These are phyloP conservation scores for Centaurea solstitialis DNA, from an alignment of 129 eudicot genomes.

Conservation along the genomic window DNA sequence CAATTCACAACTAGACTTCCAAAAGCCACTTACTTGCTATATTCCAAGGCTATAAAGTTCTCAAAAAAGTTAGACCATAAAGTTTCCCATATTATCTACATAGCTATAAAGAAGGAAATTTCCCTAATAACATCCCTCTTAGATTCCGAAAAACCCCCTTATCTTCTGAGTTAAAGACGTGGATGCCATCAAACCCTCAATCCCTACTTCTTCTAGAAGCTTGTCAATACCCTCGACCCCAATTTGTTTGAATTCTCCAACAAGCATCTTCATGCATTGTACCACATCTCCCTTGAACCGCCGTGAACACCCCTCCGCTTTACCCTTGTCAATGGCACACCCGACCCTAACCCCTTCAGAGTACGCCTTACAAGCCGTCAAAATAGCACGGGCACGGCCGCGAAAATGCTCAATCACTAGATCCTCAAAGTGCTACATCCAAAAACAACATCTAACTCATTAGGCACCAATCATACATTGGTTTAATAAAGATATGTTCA, in stretches of 20 bases:
- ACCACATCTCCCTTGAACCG: slow-evolving; percentile 43
- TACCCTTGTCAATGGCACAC: slow-evolving; percentile 49
- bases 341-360: slow-evolving; percentile 67
- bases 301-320: slow-evolving; percentile 42
- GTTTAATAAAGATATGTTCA: background rate
- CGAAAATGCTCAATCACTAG: slow-evolving; percentile 70
- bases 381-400: slow-evolving; percentile 49
- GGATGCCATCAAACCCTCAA: slow-evolving; percentile 48
- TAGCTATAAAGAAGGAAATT: background rate
- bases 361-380: slow-evolving; percentile 68
- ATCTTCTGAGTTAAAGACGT: slow-evolving; percentile 39
- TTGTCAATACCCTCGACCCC: slow-evolving; percentile 41
- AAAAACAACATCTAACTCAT: slow-evolving; percentile 30
- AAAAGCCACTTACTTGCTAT: background rate
- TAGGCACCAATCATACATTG: slow-evolving; percentile 20
- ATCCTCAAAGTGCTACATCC: slow-evolving; percentile 77
- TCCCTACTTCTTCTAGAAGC: background rate
- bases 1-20: background rate
- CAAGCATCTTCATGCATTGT: slow-evolving; percentile 41
- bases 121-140: background rate
- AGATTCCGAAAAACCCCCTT: slow-evolving; percentile 17
- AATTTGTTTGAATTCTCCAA: slow-evolving; percentile 46
- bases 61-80: background rate
- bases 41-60: background rate
- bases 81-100: background rate